phyloP scores from a whole-genome alignment of 75 land plant genomes.

The Cryptomeria japonica region DNA sequence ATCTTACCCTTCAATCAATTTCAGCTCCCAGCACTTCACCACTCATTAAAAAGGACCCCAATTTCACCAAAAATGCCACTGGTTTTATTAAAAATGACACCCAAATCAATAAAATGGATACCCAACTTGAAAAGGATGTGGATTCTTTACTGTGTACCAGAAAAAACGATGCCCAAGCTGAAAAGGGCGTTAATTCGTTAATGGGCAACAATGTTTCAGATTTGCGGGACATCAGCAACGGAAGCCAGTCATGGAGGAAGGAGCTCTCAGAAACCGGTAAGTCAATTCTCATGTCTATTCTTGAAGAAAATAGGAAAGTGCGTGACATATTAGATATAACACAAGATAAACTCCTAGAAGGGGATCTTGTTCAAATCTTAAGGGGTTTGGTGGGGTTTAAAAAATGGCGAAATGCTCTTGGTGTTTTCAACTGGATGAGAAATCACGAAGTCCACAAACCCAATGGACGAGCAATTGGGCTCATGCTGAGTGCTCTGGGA shows the following conservation, averaged over 20 bases:
- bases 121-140: not conserved
- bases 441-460: constrained; percentile 11
- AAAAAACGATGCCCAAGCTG: not conserved
- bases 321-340: constrained; percentile 27
- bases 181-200: not conserved
- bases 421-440: constrained; percentile 68
- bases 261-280: constrained; percentile 41
- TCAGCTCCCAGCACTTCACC: not conserved
- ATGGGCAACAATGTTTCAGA: not conserved
- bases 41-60: constrained; percentile 5
- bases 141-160: not conserved
- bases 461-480: constrained; percentile 32
- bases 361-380: constrained; percentile 42
- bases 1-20: not conserved
- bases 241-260: constrained; percentile 13
- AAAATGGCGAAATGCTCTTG: constrained; percentile 51
- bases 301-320: constrained; percentile 24
- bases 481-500: constrained; percentile 64
- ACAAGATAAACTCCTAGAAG: constrained; percentile 29
- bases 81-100: not conserved
- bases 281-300: constrained; percentile 36
- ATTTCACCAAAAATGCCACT: not conserved
- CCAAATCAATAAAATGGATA: not conserved
- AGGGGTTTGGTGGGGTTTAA: constrained; percentile 42
- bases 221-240: not conserved